Base-by-base conservation (phyloP, 495 filamentous ascomycete genomes). In the Cercophora samala region DNA sequence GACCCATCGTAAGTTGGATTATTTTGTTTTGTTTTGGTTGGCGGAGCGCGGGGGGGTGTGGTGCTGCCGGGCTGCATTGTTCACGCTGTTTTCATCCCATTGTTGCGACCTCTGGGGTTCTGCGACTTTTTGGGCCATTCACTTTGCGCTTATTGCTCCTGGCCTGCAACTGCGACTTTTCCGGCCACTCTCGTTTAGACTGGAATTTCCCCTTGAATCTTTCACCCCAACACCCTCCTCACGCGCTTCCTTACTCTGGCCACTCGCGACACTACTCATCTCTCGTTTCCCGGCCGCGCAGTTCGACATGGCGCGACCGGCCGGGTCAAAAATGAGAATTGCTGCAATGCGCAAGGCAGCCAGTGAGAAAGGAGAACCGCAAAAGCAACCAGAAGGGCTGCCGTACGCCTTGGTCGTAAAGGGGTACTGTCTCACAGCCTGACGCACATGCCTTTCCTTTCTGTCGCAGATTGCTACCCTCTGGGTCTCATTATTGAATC, bases 1-100 rank as follows among this genome's bases (percentile, higher is more conserved):
- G 91, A 95, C 77, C 81, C 89, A 32, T 92, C 90, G 92, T 94
- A 86, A 88, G 91, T 91, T 24, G 3, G 37, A 22, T 9, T 64
- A 59, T 53, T 51, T 67, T 63, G 22, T 32, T 56, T 37, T 66
- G 54, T 37, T 66, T n/a, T 25, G 24, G 26, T 67, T 5, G 13
- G 26, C 17, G 21, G 18, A 23, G 15, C 3, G 26, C 17, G 21
- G 18, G 24, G 15, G 8, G 11, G 9, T 63, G 42, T n/a, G 25
- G 5, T 29, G 8, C 19, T 21, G 58, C 25, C 6, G 9, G 18
- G 58, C 22, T 24, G 25, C 17, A 24, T 21, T 25, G 24, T 25
- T 21, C 22, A 1, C 2, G 21, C 58, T 60, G 25, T 60, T 29
- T 24, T 24, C 25, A 18, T 60, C 24, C 25, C 25, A 60, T 60